Base-by-base conservation (phyloP, 2,329 filamentous ascomycete species). In the Neopestalotiopsis rosae region DNA sequence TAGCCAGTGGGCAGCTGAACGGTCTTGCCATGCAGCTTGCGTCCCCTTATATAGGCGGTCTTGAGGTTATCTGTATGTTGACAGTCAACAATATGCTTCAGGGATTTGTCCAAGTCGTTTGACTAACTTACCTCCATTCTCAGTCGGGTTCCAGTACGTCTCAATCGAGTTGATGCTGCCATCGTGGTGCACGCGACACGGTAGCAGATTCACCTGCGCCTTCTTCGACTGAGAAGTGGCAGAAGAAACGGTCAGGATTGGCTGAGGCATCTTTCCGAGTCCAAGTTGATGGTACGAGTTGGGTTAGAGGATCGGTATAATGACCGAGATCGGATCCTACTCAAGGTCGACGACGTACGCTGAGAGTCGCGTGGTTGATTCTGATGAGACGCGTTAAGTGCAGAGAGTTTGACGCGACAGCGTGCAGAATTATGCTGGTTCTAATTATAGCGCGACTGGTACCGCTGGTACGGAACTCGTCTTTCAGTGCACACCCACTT, bases 131-230 rank as follows among this genome's bases (percentile, higher is more conserved):
- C 85, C 85, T 76, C 78, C 79, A 72, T 71, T 83, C 32, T 80
- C 77, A 38, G 76, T 80, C 0, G 93, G 92, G 5, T 82, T 85
- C 94, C 94, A 98, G 77, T 93, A 94, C 58, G 89, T 84, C 28
- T 87, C 80, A 5, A 87, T 83, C 1, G 89, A 84, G 65, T 90
- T 87, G 67, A 95, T 84, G 1, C 90, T 85, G 1, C 95, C 95
- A 74, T 92, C 89, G 79, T 97, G 91, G 74, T 95, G 87, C 76
- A 98, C 89, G 67, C 89, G 88, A 75, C 93, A 96, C 3, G 95
- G 94, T 14, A 98, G 85, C 24, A 97, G 82, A 76, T 97, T 72
- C 1, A 78, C 70, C 20, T 73, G 70, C 5, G 74, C 72, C 14
- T 73, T 76, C 34, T 72, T 67, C 57, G 71, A 34, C 32, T 66